Base-by-base conservation (phyloP, 306 rosid species). In the Arachis hypogaea region DNA sequence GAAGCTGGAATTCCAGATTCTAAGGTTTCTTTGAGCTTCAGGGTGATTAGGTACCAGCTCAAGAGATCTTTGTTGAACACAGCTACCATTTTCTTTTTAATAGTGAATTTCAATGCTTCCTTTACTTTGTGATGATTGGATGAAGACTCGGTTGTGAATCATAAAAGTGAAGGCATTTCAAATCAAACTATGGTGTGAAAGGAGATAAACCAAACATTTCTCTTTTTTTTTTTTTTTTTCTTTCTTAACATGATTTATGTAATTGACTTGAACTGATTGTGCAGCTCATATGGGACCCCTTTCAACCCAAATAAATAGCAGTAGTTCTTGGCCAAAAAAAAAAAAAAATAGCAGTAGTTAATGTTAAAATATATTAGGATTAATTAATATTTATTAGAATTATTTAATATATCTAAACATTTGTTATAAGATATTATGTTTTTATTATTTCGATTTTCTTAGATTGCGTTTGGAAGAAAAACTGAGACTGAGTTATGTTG, bases 41-140 rank as follows among this genome's bases (percentile, higher is more conserved):
- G 88, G 46, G 95, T 91, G 88, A 91, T 86, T 28, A 94, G 90
- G 77, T 88, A 91, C 95, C 97, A 91, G 49, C 98, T 89, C 83
- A 94, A 74, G 55, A 88, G 86, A 80, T 91, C 98, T 71, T 88
- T 88, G 82, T 75, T 88, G 86, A 86, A 89, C 54, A 88, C 96
- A 55, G 98, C 98, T 49, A 94, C 98, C 98, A 94, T 94, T 64
- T 77, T 69, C 28, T 22, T 22, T 22, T 1, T 22, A 22, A 22
- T 22, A 22, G 38, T 33, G 3, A 4, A 1, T 33, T 2, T 33
- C 38, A 33, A 4, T 33, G 38, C 38, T 33, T 63, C 38, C 71
- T 59, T 59, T 63, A 44, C 69, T 59, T 59, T 63, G 9, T 57
- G 72, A 43, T 51, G 72, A 43, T 51, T 46, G 29, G 57, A 16